Conservation (phyloP, 116 monocot species). For the Zostera marina region DNA sequence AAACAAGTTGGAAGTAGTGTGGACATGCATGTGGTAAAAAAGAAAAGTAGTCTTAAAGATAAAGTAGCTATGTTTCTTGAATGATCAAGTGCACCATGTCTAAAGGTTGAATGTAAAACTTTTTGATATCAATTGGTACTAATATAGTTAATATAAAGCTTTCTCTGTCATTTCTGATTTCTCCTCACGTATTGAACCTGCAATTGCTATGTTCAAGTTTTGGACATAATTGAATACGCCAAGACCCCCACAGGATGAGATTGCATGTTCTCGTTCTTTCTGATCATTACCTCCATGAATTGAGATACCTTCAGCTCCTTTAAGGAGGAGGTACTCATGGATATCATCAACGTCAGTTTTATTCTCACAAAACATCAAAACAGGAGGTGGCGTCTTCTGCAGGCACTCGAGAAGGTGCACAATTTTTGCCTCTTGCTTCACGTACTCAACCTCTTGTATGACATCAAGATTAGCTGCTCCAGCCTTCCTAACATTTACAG, state of each 20-base stretch:
- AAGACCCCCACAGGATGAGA: no score
- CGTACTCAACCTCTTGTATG: conserved; percentile 92
- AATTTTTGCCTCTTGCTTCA: conserved; percentile 87
- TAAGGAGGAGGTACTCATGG: conserved; percentile 72
- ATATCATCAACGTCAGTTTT: conserved; percentile 93
- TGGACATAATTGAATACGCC: no score
- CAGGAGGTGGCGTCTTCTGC: conserved; percentile 93
- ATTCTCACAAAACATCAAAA: conserved; percentile 88
- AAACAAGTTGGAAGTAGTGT: neutral
- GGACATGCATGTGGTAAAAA: conserved; percentile 22
- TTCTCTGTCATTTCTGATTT: no score
- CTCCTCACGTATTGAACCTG: no score
- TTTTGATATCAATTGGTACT: no score
- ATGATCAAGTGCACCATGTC: neutral
- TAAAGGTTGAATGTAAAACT: no score
- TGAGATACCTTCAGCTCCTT: conserved; percentile 79
- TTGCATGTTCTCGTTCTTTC: conserved; percentile 75
- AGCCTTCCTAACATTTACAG: conserved; percentile 79
- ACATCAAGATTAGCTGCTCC: conserved; percentile 87
- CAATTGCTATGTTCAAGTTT: no score
- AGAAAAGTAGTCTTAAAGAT: conserved; percentile 67
- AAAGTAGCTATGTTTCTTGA: conserved; percentile 44
- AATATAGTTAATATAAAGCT: no score
- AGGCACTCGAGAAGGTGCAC: conserved; percentile 90
- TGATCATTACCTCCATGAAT: conserved; percentile 96